A percentile compares a stretch with the other conserved stretches of the same genome.
These are phyloP conservation scores for Chenopodium quinoa DNA, from an alignment of 148 eudicot genomes.

Conservation along the genomic window DNA sequence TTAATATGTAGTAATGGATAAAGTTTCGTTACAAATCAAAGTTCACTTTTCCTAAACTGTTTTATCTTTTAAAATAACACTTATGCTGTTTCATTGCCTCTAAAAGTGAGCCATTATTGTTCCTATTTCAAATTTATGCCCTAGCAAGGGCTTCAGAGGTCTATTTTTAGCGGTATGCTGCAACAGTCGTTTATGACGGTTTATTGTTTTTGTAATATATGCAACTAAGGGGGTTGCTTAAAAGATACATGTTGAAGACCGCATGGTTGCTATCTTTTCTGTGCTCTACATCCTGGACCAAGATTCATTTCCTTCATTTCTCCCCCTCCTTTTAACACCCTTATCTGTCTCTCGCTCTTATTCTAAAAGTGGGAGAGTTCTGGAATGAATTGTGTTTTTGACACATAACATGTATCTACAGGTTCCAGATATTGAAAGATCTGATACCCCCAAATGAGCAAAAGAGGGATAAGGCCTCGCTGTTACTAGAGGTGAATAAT, in stretches of 20 bases:
- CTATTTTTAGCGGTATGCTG: background rate
- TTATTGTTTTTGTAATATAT: background rate
- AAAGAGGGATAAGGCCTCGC: constrained; percentile 91
- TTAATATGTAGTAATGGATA: background rate
- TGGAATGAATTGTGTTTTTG: background rate
- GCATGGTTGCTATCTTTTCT: background rate
- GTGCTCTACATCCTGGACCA: background rate
- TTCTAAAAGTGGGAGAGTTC: background rate
- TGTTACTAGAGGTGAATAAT: constrained; percentile 76
- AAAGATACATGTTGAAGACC: background rate
- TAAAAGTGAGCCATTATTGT: background rate
- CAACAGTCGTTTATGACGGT: background rate
- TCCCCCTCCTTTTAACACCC: background rate
- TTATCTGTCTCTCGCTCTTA: background rate
- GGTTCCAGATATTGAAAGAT: constrained; percentile 86
- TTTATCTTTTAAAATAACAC: background rate
- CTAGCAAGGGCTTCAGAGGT: background rate
- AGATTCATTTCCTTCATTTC: background rate
- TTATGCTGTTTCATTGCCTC: background rate
- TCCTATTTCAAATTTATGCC: background rate
- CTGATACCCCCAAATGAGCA: constrained; percentile 92
- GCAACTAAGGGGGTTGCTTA: background rate
- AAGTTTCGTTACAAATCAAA: background rate
- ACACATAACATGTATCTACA: constrained; percentile 31
- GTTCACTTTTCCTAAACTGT: background rate